Base-by-base conservation (phyloP, 1,139 yeast species). In the Meyerozyma smithsonii region DNA sequence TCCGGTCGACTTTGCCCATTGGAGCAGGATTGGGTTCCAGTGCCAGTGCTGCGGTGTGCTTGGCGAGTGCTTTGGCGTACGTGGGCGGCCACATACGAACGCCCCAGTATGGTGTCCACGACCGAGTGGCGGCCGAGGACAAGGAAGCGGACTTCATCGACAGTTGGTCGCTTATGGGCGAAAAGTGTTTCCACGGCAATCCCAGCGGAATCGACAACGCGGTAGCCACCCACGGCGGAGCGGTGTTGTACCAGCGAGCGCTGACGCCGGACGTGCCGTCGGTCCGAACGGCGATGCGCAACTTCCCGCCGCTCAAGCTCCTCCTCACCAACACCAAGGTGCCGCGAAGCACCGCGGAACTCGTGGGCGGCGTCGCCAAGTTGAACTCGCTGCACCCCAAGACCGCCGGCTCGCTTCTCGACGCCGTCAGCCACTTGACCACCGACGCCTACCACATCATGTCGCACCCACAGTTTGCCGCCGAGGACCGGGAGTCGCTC, bases 11-110 rank as follows among this genome's bases (percentile, higher is more conserved):
- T 0, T 68, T 90, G 39, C 98, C 99, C 0, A 85, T 92, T 40
- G 97, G 99, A 21, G 97, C 98, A 1, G 99, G 99, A 0, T 70
- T 92, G 38, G 99, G 99, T 0, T 87, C 96, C 1, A 86, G 96
- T 38, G 98, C 97, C 1, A 81, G 96, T 2, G 78, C 87, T 15
- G 79, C 95, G 0, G 98, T 92, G 10, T 84, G 95, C 56, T 60
- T 92, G 33, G 78, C 96, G 0, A 69, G 94, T 8, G 92, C 95
- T 0, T 66, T 92, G 57, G 71, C 87, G 5, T 59, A 72, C 23
- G 61, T 86, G 21, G 84, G 88, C 1, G 78, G 77, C 5, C 80
- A 76, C 47, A 66, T 84, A 21, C 34, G 49, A 4, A 47, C 46
- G 8, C 76, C 76, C 3, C 28, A 44, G 1, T 46, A 69, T 15